These are phyloP conservation scores for Elsinoe batatas DNA, from an alignment of 2,329 filamentous ascomycete species.

Conservation along the genomic window DNA sequence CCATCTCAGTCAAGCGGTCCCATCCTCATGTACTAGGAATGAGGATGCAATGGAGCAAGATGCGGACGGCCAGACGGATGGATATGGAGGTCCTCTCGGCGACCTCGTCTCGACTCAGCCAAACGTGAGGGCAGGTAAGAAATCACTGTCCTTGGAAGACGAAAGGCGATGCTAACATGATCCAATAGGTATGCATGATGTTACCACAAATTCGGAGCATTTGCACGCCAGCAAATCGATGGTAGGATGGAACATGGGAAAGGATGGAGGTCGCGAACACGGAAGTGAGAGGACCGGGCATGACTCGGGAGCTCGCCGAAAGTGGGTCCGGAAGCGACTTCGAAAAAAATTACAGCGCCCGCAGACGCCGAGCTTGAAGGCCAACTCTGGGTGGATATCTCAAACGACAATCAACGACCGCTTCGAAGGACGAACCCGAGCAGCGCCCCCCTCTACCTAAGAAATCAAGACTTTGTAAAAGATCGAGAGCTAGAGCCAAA, in stretches of 20 bases:
- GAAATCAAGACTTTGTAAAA: not conserved
- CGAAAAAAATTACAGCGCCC: conserved; percentile 3
- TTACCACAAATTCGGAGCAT: not conserved
- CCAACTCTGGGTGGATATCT: not conserved
- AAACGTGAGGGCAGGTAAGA: too few species aligned
- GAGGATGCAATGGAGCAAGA: too few species aligned
- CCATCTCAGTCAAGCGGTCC: not conserved
- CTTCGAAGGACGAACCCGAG: not conserved
- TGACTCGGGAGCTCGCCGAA: not conserved
- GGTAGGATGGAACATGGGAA: not conserved
- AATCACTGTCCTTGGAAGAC: too few species aligned
- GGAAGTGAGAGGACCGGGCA: not conserved
- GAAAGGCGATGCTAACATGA: too few species aligned
- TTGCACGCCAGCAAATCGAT: not conserved
- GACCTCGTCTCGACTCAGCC: too few species aligned
- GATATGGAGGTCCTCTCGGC: too few species aligned
- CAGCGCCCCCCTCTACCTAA: not conserved
- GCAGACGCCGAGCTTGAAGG: not conserved
- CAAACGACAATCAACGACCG: too few species aligned
- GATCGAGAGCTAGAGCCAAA: not conserved
- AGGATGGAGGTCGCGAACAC: too few species aligned
- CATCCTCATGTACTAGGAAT: not conserved
- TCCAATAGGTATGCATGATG: too few species aligned
- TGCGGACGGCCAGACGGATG: too few species aligned
- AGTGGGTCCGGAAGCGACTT: conserved; percentile 2